These are phyloP conservation scores for Daldinia vernicosa DNA, from an alignment of 495 filamentous ascomycete species.

Conservation along the genomic window DNA sequence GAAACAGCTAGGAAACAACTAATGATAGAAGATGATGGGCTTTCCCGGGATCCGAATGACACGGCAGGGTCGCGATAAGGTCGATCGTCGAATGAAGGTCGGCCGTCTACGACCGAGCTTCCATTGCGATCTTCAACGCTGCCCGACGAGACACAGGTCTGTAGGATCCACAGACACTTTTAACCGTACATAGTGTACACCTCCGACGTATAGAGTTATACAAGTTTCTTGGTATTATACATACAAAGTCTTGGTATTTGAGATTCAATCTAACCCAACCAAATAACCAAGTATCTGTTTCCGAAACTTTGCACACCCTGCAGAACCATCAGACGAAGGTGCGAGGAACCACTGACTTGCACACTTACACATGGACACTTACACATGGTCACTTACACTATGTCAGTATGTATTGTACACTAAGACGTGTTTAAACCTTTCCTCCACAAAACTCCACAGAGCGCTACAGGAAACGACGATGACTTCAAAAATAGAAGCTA, in stretches of 20 bases:
- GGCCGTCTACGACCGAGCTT: constrained; percentile 27
- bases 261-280: constrained; percentile 14
- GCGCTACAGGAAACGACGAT: constrained; percentile 21
- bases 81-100: constrained; percentile 18
- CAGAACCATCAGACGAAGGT: background rate
- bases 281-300: background rate
- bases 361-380: no score
- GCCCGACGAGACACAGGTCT: constrained; percentile 32
- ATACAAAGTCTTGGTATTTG: background rate
- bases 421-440: background rate
- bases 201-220: constrained; percentile 17
- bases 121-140: constrained; percentile 43
- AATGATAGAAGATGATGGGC: constrained; percentile 20
- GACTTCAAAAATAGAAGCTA: constrained; percentile 36
- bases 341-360: background rate
- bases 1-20: constrained; percentile 32
- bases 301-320: background rate
- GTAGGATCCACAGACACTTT: constrained; percentile 29
- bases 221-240: constrained; percentile 7
- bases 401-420: no score
- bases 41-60: constrained; percentile 28
- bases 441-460: constrained; percentile 4
- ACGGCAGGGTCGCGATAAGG: constrained; percentile 35
- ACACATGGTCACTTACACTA: no score
- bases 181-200: constrained; percentile 9